A percentile compares a stretch with the other conserved stretches of the same genome.
Evolutionary conservation across 2,329 filamentous ascomycete species (phyloP).

Genomic region (Ustulina deusta): DNA sequence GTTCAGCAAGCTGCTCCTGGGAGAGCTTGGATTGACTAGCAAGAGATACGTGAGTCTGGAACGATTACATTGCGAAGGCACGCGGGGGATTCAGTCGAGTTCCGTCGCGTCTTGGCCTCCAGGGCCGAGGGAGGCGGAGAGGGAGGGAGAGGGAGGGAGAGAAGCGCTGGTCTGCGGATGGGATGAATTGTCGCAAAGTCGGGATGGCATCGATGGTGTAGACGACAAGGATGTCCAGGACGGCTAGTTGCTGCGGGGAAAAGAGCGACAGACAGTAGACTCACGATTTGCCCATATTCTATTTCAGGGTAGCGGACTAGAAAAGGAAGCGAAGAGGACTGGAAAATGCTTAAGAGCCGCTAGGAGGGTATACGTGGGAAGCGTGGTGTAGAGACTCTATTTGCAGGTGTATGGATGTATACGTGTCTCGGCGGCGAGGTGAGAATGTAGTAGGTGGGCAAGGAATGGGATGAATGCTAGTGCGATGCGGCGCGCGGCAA

Average conservation of each 20-base stretch:
- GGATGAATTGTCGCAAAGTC: constrained; percentile 29
- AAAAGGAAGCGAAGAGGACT: neutral
- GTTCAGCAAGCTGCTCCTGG: constrained; percentile 92
- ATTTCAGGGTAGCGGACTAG: constrained; percentile 25
- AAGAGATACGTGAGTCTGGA: constrained; percentile 29
- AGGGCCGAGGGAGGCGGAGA: neutral
- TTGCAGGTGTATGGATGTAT: constrained; percentile 20
- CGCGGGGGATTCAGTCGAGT: neutral
- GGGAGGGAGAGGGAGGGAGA: constrained; percentile 2
- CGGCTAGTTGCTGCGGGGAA: constrained; percentile 26
- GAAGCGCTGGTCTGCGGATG: neutral
- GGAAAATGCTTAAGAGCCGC: constrained; percentile 12
- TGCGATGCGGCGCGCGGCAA: constrained; percentile 13
- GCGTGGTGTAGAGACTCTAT: constrained; percentile 9
- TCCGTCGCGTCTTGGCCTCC: neutral
- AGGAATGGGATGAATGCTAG: neutral
- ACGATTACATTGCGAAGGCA: neutral
- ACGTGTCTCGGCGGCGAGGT: constrained; percentile 18
- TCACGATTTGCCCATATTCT: constrained; percentile 51
- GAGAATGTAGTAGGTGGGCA: constrained; percentile 6
- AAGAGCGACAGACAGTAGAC: constrained; percentile 34
- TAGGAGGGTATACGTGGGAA: constrained; percentile 2
- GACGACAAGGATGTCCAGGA: constrained; percentile 28
- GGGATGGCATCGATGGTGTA: neutral
- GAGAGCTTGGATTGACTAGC: constrained; percentile 96